phyloP scores from a whole-genome alignment of 2,329 filamentous ascomycete species.

The Hymenoscyphus albidus region DNA sequence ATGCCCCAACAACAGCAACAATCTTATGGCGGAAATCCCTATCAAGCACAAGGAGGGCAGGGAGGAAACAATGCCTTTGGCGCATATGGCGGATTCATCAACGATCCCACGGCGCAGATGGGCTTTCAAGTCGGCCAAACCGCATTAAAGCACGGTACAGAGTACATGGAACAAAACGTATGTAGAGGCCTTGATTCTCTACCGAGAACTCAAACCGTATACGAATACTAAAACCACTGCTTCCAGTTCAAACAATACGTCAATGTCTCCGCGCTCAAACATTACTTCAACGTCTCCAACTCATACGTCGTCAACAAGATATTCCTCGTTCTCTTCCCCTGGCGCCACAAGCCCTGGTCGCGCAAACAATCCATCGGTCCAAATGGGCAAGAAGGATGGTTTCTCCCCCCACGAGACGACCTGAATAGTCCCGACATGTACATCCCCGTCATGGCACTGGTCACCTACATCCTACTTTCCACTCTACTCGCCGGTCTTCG shows the following conservation, averaged over 20 bases:
- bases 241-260: conserved; percentile 73
- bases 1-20: conserved; percentile 63
- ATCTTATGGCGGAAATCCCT: conserved; percentile 66
- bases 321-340: conserved; percentile 90
- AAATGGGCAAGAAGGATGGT: conserved; percentile 69
- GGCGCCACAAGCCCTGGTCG: conserved; percentile 96
- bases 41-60: conserved; percentile 41
- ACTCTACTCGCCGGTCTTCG: conserved; percentile 85
- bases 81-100: conserved; percentile 89
- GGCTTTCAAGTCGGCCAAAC: conserved; percentile 91
- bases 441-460: conserved; percentile 95
- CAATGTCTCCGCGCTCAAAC: conserved; percentile 88
- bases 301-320: conserved; percentile 93
- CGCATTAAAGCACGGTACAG: conserved; percentile 85
- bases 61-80: conserved; percentile 53
- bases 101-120: conserved; percentile 90
- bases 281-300: conserved; percentile 99
- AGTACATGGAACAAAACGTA: conserved; percentile 95
- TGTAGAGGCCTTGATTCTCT: conserved; percentile 24
- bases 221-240: conserved; percentile 16
- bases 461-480: conserved; percentile 94
- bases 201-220: too few relatives aligned
- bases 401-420: conserved; percentile 88
- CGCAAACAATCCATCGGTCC: conserved; percentile 75
- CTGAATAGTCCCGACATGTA: conserved; percentile 99